These are phyloP conservation scores for Colletotrichum lini DNA, from an alignment of 2,329 filamentous ascomycete genomes.

Conservation along the genomic window DNA sequence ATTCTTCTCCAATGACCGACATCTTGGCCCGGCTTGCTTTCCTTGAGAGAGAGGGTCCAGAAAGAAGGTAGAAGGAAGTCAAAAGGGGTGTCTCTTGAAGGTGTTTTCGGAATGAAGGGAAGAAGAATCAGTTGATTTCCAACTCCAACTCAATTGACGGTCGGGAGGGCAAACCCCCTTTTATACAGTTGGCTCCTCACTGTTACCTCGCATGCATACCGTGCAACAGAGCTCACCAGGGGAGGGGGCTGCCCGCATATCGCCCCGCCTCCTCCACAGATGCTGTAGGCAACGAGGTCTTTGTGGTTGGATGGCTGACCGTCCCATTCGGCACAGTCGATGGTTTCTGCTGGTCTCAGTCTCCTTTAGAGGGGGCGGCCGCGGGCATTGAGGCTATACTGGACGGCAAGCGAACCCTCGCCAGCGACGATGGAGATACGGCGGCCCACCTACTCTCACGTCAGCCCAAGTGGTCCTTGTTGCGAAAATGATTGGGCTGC, in stretches of 20 bases:
- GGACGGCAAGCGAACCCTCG: neutral
- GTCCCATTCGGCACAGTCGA: neutral
- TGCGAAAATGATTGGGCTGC: neutral
- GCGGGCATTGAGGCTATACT: neutral
- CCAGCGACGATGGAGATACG: neutral
- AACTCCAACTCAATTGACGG: neutral
- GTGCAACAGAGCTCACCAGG: neutral
- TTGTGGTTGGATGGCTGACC: neutral
- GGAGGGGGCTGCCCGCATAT: slow-evolving; percentile 6
- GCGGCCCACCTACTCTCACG: slow-evolving; percentile 24
- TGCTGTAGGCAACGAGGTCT: neutral
- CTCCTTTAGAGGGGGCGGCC: neutral
- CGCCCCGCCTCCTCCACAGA: slow-evolving; percentile 1
- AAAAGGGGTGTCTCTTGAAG: neutral
- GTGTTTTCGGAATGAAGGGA: neutral
- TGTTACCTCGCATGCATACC: slow-evolving; percentile 24
- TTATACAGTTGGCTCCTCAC: slow-evolving; percentile 16
- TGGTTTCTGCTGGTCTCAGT: neutral
- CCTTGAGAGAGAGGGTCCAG: neutral
- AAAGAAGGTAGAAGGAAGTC: neutral
- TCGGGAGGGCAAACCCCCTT: neutral
- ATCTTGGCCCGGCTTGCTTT: slow-evolving; percentile 8
- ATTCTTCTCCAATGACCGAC: slow-evolving; percentile 37
- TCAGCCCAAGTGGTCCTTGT: slow-evolving; percentile 23
- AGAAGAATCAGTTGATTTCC: neutral